Evolutionary conservation across 2,329 filamentous ascomycete genomes (phyloP).

Genomic region (Trichophyton verrucosum): DNA sequence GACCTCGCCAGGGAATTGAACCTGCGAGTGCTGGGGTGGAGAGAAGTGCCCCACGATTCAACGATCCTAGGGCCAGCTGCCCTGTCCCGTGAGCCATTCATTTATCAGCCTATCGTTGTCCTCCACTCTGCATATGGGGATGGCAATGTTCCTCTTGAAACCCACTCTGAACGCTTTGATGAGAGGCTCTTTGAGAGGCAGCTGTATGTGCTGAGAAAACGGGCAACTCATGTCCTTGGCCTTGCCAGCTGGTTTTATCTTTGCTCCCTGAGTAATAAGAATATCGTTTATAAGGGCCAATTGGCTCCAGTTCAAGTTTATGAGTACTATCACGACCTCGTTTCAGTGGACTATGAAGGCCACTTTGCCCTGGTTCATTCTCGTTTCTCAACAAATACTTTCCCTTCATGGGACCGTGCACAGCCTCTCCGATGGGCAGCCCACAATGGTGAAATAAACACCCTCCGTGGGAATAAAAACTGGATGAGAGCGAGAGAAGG

Average conservation of each 20-base stretch:
- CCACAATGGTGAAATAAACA: constrained; percentile 98
- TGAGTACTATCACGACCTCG: constrained; percentile 93
- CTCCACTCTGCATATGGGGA: constrained; percentile 71
- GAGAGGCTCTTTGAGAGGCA: constrained; percentile 80
- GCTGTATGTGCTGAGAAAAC: constrained; percentile 88
- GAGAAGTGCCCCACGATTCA: constrained; percentile 87
- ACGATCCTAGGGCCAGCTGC: constrained; percentile 85
- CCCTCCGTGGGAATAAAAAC: constrained; percentile 94
- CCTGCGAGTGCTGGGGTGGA: constrained; percentile 87
- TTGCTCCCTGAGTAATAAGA: constrained; percentile 91
- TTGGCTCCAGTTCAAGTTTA: constrained; percentile 90
- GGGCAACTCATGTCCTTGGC: constrained; percentile 84
- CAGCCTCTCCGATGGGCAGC: constrained; percentile 93
- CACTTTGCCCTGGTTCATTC: constrained; percentile 96
- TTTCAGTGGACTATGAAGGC: constrained; percentile 92
- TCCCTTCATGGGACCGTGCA: constrained; percentile 95
- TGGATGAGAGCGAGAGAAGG: constrained; percentile 98
- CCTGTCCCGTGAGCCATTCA: constrained; percentile 84
- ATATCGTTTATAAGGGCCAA: constrained; percentile 98
- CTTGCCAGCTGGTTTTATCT: constrained; percentile 98
- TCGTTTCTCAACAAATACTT: constrained; percentile 95
- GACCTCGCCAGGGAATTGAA: constrained; percentile 80
- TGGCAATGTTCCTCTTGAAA: constrained; percentile 63
- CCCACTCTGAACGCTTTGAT: constrained; percentile 70
- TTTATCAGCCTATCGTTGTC: constrained; percentile 91